Evolutionary conservation across 805 yeast species (phyloP), one percentile per base, ranked within the genome.

Genomic region (Barnettozyma siamensis): DNA sequence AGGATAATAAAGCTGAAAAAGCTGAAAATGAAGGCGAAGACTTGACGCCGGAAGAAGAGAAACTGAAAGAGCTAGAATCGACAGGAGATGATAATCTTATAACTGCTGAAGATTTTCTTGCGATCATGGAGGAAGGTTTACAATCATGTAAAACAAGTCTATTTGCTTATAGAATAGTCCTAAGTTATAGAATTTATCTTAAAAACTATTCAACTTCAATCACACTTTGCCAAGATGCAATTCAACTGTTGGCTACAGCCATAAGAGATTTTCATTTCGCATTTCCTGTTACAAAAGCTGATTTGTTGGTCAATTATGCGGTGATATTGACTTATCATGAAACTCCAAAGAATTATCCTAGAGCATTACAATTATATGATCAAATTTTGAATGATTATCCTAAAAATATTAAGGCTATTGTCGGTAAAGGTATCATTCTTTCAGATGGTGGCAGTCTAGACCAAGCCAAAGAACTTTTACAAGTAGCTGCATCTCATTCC

Each of bases 311-410:
- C 29, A 69, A 76, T 19, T 67, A 86, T 41, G 98, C 93, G 0
- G 74, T 80, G 1, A 72, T 83, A 1, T 86, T 88, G 55, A 85
- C 95, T 0, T 83, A 86, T 55, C 75, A 80, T 54, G 96, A 91
- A 58, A 84, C 97, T 0, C 99, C 98, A 10, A 88, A 88, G 60
- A 85, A 91, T 61, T 87, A 77, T 54, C 69, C 75, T 2, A 69
- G 80, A 20, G 98, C 99, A 0, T 56, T 83, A 23, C 76, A 76
- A 37, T 60, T 88, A 13, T 93, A 83, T 59, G 83, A 83, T 29
- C 64, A 68, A 19, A 76, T 88, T 3, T 65, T 87, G 20, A 48
- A 59, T 0, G 65, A 65, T 17, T 64, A 65, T 24, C 70, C 73
- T 5, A 52, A 59, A 5, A 76, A 80, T 50, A 62, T 72, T 5